Evolutionary conservation across 2,329 filamentous ascomycete species (phyloP), one percentile per base, ranked within the genome.

Genomic region (Lasiodiplodia sp.): DNA sequence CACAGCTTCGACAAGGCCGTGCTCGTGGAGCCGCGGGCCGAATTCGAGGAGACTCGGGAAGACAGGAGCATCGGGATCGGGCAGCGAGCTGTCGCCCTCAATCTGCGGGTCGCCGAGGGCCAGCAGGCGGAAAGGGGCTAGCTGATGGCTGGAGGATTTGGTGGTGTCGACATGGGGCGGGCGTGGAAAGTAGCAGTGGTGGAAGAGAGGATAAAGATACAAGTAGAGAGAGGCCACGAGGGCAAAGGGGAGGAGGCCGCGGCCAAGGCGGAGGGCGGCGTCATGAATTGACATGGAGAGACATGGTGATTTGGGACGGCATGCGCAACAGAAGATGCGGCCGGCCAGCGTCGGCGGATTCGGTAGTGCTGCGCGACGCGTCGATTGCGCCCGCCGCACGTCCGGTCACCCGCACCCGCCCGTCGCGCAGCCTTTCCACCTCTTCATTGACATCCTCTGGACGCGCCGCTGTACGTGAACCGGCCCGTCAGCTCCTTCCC

Each of bases 31-130:
- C 51, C 65, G 21, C 14, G 14, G 63, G 78, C 78, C 82, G 70
- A 83, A 78, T n/a, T 73, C 72, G 18, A 69, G 70, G 40, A 87
- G 68, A 69, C 78, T 81, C 28, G 80, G 82, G 16, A 80, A 79
- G 51, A 79, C 78, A 70, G 76, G 81, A 78, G 82, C 83, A 31
- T 83, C 78, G 0, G 81, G 78, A 23, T 80, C 77, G 0, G 90
- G 91, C 31, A 97, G 90, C 7, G 92, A 94, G 2, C 91, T 93
- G 77, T 97, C 93, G 74, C 95, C 95, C 81, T 98, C 95, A 66
- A 98, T 87, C 79, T 98, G 95, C 5, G 95, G 95, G 78, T 98
- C 95, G 70, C 92, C 95, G 25, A 98, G 87, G 1, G 94, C 89
- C 16, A 98, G 89, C 3, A 98, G 88, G 69, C 95, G 88, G 76